Evolutionary conservation across 192 early-diverging fungal species (phyloP), one percentile per base, ranked within the genome.

Genomic region (Gaertneriomyces semiglobifer): DNA sequence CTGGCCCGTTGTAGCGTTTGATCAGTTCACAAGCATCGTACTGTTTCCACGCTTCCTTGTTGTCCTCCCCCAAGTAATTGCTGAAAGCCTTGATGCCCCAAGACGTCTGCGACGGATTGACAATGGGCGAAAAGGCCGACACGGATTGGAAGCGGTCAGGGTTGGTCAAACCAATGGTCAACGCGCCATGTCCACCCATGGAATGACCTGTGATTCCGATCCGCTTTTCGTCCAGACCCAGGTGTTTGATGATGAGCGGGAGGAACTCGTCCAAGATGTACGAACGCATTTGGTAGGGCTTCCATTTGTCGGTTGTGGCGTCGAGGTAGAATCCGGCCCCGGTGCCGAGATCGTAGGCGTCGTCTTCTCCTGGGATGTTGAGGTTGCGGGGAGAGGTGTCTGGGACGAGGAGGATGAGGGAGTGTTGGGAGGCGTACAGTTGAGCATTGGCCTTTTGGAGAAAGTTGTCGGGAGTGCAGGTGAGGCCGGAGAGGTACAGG

Each of bases 161-260:
- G 62, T 91, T 91, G 74, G 88, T 88, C 53, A 96, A 66, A 7
- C 84, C 87, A 33, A 86, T 79, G 9, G 88, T 74, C 20, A 96
- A 79, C 10, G 93, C 93, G 54, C 93, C 93, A 72, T 96, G 93
- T 19, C 93, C 93, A 33, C 93, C 93, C 85, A 81, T 67, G 8
- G n/a, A 11, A 64, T 81, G 80, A 1, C 81, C 81, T 47, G 76
- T 70, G 3, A 82, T 68, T n/a, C 61, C 56, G 8, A 61, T 54
- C 33, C 68, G 48, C 6, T 12, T 10, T 5, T 54, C 57, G 53
- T 77, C 87, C 44, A 93, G 81, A 7, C 81, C 78, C 14, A 92
- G 73, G 63, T 74, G 70, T 43, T 75, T 61, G 18, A 69, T 70
- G 12, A 93, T 54, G 14, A 92, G 62, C 33, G 77, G 70, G 38